Percentiles rank a stretch among this genome's conserved stretches.
Conservation (phyloP, 2,329 filamentous ascomycete species). For the Neofusicoccum laricinum region DNA sequence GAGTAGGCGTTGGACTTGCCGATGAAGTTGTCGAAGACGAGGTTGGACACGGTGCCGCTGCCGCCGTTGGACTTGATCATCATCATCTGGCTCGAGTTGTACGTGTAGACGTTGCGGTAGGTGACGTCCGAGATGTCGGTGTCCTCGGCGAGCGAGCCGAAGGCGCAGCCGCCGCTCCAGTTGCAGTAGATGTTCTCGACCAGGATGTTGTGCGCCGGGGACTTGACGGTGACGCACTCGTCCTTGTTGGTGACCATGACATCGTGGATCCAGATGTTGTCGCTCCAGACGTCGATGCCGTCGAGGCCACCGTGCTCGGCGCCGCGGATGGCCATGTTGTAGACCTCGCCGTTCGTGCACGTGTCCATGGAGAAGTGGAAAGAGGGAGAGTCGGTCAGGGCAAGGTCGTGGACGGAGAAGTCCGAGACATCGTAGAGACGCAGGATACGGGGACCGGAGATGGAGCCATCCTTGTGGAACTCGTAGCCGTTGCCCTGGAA, state of each 20-base stretch:
- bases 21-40: slow-evolving; percentile 57
- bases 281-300: slow-evolving; percentile 55
- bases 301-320: slow-evolving; percentile 54
- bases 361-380: slow-evolving; percentile 54
- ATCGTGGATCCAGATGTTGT: slow-evolving; percentile 59
- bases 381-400: slow-evolving; percentile 48
- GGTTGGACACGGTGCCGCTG: slow-evolving; percentile 50
- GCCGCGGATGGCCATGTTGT: slow-evolving; percentile 56
- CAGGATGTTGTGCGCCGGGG: slow-evolving; percentile 52
- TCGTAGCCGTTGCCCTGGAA: slow-evolving; percentile 54
- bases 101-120: slow-evolving; percentile 59
- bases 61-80: slow-evolving; percentile 63
- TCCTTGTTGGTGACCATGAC: slow-evolving; percentile 62
- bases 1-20: slow-evolving; percentile 60
- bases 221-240: slow-evolving; percentile 58
- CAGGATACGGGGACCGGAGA: slow-evolving; percentile 45
- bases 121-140: slow-evolving; percentile 51
- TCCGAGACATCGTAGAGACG: slow-evolving; percentile 44
- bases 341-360: slow-evolving; percentile 52
- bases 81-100: slow-evolving; percentile 60
- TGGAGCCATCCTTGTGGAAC: slow-evolving; percentile 43
- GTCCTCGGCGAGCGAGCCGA: slow-evolving; percentile 53
- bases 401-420: slow-evolving; percentile 51
- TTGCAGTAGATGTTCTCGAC: slow-evolving; percentile 62
- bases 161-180: slow-evolving; percentile 58